phyloP scores from a whole-genome alignment of 2,329 filamentous ascomycete genomes.

The Bipolaris zeicola region DNA sequence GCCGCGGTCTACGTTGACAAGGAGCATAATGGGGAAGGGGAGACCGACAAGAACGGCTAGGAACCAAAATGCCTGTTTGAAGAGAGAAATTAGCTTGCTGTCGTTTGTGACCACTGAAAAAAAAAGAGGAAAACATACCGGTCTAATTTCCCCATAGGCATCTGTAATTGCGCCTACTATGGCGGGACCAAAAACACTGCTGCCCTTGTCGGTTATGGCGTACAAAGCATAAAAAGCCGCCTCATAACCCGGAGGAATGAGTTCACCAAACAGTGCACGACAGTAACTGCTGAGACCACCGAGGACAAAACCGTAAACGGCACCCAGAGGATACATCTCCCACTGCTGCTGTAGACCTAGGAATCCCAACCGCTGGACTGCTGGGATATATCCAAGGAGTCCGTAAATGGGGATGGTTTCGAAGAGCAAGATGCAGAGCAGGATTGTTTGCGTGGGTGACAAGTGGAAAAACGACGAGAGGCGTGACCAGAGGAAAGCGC shows the following conservation, averaged over 20 bases:
- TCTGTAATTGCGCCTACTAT: conserved; percentile 95
- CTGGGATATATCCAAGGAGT: conserved; percentile 82
- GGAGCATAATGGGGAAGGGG: conserved; percentile 81
- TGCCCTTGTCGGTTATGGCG: conserved; percentile 96
- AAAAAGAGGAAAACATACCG: conserved; percentile 38
- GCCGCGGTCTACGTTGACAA: conserved; percentile 76
- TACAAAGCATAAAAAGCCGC: conserved; percentile 96
- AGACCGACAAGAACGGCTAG: conserved; percentile 82
- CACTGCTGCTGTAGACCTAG: conserved; percentile 89
- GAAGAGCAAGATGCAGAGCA: conserved; percentile 89
- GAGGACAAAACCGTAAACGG: conserved; percentile 89
- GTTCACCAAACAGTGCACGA: conserved; percentile 86
- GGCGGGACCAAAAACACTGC: conserved; percentile 88
- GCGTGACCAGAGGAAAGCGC: conserved; percentile 87
- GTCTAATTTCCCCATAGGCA: conserved; percentile 57
- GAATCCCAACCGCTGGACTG: conserved; percentile 74
- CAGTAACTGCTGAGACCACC: conserved; percentile 94
- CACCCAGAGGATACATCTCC: conserved; percentile 95
- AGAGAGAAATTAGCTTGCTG: neutral
- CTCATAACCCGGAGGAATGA: conserved; percentile 93
- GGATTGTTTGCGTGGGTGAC: conserved; percentile 82
- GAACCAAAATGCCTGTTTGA: conserved; percentile 78
- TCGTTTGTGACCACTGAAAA: neutral
- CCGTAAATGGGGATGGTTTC: conserved; percentile 93
- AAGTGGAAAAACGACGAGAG: conserved; percentile 73